Evolutionary conservation across 202 grass and related monocot genomes (phyloP).

Genomic region (Bolboschoenoplectus hybrid): DNA sequence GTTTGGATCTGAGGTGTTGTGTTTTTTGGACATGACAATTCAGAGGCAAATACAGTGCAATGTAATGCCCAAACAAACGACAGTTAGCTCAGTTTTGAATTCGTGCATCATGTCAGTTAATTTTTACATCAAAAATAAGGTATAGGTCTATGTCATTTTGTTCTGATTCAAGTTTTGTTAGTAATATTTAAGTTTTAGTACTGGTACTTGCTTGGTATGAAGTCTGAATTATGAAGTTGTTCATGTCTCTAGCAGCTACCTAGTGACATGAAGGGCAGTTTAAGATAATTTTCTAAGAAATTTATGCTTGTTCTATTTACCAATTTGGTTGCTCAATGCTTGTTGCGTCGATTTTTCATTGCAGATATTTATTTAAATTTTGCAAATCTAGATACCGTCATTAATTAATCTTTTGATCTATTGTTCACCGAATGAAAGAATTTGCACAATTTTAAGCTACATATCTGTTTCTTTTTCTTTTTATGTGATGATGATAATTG

Average conservation of each 20-base stretch:
- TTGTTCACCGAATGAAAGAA: not conserved
- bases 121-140: not conserved
- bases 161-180: slow-evolving; percentile 6
- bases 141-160: not conserved
- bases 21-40: not conserved
- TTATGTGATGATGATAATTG: not conserved
- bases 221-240: not conserved
- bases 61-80: not conserved
- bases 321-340: not conserved
- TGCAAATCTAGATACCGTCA: not conserved
- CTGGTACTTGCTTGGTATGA: not conserved
- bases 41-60: not conserved
- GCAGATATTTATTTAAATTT: not conserved
- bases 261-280: not conserved
- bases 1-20: not conserved
- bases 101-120: not conserved
- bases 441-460: not conserved
- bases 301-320: not conserved
- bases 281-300: not conserved
- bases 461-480: not conserved
- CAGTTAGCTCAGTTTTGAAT: not conserved
- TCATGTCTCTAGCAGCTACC: not conserved
- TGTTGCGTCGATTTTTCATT: not conserved
- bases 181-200: slow-evolving; percentile 11
- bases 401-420: not conserved